Conservation (phyloP, 1,284 basidiomycete species). For the Waitea zeae region DNA sequence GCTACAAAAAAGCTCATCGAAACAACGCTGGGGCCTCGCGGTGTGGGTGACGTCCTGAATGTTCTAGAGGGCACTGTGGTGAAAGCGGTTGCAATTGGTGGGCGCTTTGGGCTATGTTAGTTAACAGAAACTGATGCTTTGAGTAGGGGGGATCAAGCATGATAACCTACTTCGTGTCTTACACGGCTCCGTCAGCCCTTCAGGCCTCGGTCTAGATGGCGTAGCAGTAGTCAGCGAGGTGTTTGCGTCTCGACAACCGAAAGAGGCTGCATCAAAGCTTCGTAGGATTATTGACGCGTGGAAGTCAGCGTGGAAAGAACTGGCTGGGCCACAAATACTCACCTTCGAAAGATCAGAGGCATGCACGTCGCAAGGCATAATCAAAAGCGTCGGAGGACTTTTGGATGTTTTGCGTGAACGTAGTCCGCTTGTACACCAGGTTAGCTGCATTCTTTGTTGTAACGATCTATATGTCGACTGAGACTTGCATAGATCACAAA, state of each 20-base stretch:
- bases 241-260: constrained; percentile 49
- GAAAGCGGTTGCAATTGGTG: constrained; percentile 73
- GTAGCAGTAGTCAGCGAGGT: constrained; percentile 90
- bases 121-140: background rate
- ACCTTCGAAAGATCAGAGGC: no score
- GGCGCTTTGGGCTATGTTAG: constrained; percentile 8
- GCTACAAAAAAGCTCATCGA: constrained; percentile 53
- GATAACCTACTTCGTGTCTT: constrained; percentile 57
- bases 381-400: background rate
- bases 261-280: constrained; percentile 32
- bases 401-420: constrained; percentile 23
- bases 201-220: constrained; percentile 49
- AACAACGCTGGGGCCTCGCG: constrained; percentile 42
- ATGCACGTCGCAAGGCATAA: background rate
- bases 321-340: no score
- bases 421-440: constrained; percentile 72
- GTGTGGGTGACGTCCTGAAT: constrained; percentile 47
- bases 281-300: constrained; percentile 25
- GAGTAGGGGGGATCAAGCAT: constrained; percentile 66
- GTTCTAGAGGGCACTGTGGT: constrained; percentile 44
- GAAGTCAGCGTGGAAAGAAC: no score
- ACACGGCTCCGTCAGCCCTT: constrained; percentile 47
- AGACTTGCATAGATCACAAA: constrained; percentile 60
- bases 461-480: constrained; percentile 5
- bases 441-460: constrained; percentile 13